phyloP scores from a whole-genome alignment of 768 basidiomycete genomes.

The Leccinum truebloodii region DNA sequence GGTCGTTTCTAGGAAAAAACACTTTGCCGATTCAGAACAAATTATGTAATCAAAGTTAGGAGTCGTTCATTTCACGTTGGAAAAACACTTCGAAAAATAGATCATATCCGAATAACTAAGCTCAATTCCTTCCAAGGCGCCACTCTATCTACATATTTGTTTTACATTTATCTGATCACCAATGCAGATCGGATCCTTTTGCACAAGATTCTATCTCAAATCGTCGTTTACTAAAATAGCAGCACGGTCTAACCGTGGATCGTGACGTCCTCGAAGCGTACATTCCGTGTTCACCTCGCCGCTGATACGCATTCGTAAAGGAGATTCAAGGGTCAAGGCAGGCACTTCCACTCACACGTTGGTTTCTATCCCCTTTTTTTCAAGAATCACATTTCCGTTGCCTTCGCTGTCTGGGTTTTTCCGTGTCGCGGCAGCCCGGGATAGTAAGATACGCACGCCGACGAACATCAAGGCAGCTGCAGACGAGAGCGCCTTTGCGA shows the following conservation, averaged over 20 bases:
- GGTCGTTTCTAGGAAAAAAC: too few species aligned
- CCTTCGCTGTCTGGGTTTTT: neutral
- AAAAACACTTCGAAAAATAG: too few species aligned
- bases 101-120: neutral
- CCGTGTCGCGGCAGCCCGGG: neutral
- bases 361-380: neutral
- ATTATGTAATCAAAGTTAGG: too few species aligned
- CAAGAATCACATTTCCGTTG: neutral
- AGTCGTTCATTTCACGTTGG: too few species aligned
- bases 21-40: too few species aligned
- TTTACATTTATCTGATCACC: neutral
- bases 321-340: neutral
- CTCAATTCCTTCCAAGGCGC: neutral
- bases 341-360: neutral
- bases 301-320: neutral
- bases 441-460: slow-evolving; percentile 14
- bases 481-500: slow-evolving; percentile 8
- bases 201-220: neutral
- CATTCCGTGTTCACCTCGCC: neutral
- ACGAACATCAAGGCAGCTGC: slow-evolving; percentile 7
- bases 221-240: neutral
- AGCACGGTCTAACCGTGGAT: neutral
- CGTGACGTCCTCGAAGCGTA: neutral
- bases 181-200: neutral
- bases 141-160: neutral